phyloP scores from a whole-genome alignment of 768 basidiomycete genomes.

The Hortiboletus campestris region DNA sequence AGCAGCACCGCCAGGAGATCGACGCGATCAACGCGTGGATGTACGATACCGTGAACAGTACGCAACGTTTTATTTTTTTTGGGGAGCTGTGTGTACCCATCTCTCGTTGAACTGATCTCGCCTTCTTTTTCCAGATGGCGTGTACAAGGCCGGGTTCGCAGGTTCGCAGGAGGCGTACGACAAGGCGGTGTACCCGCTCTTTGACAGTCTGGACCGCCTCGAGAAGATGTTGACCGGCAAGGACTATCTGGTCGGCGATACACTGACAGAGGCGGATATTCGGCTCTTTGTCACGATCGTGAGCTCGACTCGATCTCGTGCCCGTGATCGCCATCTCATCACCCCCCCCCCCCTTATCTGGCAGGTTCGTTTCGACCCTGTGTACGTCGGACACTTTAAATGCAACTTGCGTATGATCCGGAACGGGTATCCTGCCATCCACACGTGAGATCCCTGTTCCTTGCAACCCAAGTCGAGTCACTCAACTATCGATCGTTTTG shows the following conservation, averaged over 20 bases:
- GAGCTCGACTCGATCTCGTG: conserved; percentile 25
- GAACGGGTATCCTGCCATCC: conserved; percentile 79
- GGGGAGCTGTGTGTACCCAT: too few relatives aligned
- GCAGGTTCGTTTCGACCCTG: conserved; percentile 85
- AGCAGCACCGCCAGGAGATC: conserved; percentile 67
- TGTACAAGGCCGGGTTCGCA: conserved; percentile 91
- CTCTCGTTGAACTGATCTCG: neutral
- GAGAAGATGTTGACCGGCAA: conserved; percentile 77
- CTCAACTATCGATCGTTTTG: neutral
- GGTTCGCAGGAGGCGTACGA: conserved; percentile 79
- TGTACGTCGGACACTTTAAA: conserved; percentile 92
- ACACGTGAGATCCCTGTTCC: conserved; percentile 39
- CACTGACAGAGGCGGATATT: conserved; percentile 80
- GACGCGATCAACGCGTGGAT: conserved; percentile 86
- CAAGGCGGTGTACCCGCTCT: conserved; percentile 68
- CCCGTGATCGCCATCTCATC: neutral
- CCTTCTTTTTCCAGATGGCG: conserved; percentile 54
- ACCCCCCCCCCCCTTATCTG: too few relatives aligned
- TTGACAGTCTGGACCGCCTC: conserved; percentile 74
- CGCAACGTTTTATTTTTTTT: conserved; percentile 30
- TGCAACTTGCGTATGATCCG: conserved; percentile 88
- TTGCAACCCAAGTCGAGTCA: neutral
- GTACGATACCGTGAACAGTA: conserved; percentile 82
- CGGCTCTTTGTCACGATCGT: conserved; percentile 94
- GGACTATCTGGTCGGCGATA: conserved; percentile 80